Evolutionary conservation across 805 yeast genomes (phyloP).

Genomic region (Starmerella apis): DNA sequence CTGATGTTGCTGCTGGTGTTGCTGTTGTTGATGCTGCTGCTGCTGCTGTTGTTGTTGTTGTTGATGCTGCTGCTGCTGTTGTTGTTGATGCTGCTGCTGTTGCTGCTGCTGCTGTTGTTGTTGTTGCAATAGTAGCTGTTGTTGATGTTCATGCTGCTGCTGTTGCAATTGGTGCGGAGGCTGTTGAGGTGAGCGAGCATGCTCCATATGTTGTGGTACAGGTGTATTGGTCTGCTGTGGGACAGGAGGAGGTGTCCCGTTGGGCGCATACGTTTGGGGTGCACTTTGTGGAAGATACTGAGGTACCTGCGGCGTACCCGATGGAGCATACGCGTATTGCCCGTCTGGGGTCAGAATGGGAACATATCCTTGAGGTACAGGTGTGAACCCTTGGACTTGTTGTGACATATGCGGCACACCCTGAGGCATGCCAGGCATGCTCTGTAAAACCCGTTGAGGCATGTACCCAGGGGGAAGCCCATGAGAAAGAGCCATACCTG

Average conservation of each 20-base stretch:
- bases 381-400: neutral
- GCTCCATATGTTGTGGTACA: neutral
- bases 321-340: neutral
- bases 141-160: constrained; percentile 10
- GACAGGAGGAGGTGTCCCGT: neutral
- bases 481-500: constrained; percentile 5
- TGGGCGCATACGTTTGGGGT: neutral
- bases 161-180: constrained; percentile 5
- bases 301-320: constrained; percentile 5
- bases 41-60: constrained; percentile 7
- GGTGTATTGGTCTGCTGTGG: constrained; percentile 6
- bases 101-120: constrained; percentile 18
- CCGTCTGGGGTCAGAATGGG: constrained; percentile 5
- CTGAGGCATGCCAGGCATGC: constrained; percentile 11
- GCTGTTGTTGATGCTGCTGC: constrained; percentile 10
- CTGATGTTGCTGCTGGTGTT: constrained; percentile 19
- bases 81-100: constrained; percentile 1
- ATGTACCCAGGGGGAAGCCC: constrained; percentile 8
- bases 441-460: constrained; percentile 12
- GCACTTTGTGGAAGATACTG: constrained; percentile 3
- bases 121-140: neutral
- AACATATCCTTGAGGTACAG: constrained; percentile 4
- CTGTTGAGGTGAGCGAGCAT: constrained; percentile 5
- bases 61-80: constrained; percentile 11
- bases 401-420: constrained; percentile 9